Evolutionary conservation across 352 stramenopile species (phyloP).

Genomic region (Blastocystis sp.): DNA sequence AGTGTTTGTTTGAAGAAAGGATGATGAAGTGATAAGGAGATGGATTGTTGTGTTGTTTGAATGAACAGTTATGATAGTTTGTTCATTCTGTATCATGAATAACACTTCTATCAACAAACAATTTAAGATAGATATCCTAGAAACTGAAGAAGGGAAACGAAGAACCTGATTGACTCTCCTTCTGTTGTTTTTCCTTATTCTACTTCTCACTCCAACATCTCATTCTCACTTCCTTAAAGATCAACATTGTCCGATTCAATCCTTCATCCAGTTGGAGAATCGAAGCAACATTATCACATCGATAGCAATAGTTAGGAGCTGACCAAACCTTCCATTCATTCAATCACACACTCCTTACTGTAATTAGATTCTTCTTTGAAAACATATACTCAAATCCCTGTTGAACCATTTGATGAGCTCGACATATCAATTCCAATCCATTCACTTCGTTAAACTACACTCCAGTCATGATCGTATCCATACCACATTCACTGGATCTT

Average conservation of each 20-base stretch:
- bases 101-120: too few species aligned
- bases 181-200: constrained; percentile 52
- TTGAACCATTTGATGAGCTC: constrained; percentile 79
- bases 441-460: constrained; percentile 80
- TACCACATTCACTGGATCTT: constrained; percentile 79
- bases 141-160: constrained; percentile 35
- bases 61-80: background rate
- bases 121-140: background rate
- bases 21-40: background rate
- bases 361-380: constrained; percentile 78
- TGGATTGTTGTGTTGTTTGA: background rate
- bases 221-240: constrained; percentile 63
- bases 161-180: constrained; percentile 14
- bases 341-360: constrained; percentile 64
- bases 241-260: constrained; percentile 66
- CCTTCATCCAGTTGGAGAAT: constrained; percentile 98
- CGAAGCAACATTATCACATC: constrained; percentile 93
- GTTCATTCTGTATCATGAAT: background rate
- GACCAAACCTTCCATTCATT: constrained; percentile 90
- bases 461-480: background rate
- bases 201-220: background rate
- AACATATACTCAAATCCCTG: constrained; percentile 85
- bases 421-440: constrained; percentile 77
- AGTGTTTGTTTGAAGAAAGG: constrained; percentile 25
- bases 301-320: constrained; percentile 96